Base-by-base conservation (phyloP, 2,329 filamentous ascomycete genomes). In the Biscogniauxia sp. region DNA sequence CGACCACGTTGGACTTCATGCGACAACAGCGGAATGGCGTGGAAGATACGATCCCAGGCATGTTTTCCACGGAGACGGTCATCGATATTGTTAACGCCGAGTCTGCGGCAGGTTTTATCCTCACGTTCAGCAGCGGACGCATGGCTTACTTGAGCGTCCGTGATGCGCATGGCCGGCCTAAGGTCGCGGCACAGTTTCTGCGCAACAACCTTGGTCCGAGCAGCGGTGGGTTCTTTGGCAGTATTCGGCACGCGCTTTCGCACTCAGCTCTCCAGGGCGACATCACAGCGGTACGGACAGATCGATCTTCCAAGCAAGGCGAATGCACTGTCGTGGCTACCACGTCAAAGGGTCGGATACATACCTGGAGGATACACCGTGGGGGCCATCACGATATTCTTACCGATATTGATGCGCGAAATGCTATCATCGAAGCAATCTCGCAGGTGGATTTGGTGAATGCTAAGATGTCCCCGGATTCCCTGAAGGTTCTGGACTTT, bases 331-430 rank as follows among this genome's bases (percentile, higher is more conserved):
- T 97, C 37, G 84, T 97, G 53, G 87, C 93, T 45, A 87, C 89
- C 15, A 95, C 93, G 1, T 84, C 87, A 57, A 89, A 89, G 68
- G 94, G 91, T 26, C 84, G 88, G 60, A 78, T 99, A 25, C 89
- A 96, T 68, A 84, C 89, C 7, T 99, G 95, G 95, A 91, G 90
- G 71, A 83, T 97, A 51, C 92, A 94, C 70, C 92, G 94, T 74
- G 91, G 91, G 62, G 93, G 93, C 37, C 91, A 93, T 66, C 88
- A 93, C 71, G 87, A 90, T 51, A 82, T 92, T 54, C 84, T 90
- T 53, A 84, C 84, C 25, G 91, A 94, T 63, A 80, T 88, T 20
- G 90, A 96, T 73, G 80, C 88, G 60, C 85, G 87, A 58, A 85
- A 88, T 20, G 76, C 83, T 3, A 81, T 97, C 41, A 72, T 88